Percentiles rank a stretch among this genome's conserved stretches.
These are phyloP conservation scores for Syzygium jambos DNA, from an alignment of 345 rosid species.

Conservation along the genomic window DNA sequence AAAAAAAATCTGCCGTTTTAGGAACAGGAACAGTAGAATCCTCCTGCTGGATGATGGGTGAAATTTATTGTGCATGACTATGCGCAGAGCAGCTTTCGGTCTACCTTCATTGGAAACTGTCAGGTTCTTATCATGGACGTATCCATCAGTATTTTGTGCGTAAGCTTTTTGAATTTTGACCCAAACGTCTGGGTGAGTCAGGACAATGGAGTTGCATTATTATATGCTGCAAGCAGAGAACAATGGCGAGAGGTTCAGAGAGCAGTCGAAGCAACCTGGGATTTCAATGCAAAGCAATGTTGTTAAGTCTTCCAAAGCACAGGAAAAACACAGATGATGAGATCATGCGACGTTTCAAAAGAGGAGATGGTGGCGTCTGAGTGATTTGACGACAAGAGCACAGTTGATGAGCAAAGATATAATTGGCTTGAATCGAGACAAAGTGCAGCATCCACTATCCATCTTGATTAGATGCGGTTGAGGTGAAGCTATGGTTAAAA, in stretches of 20 bases:
- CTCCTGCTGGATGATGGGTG: neutral
- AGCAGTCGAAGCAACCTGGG: neutral
- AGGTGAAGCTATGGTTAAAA: neutral
- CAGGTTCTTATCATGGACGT: neutral
- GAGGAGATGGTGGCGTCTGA: neutral
- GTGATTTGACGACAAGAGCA: neutral
- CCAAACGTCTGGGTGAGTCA: neutral
- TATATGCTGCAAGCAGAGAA: neutral
- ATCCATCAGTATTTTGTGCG: neutral
- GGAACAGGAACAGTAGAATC: neutral
- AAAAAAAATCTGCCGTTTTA: neutral
- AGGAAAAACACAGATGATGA: neutral
- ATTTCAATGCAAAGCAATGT: neutral
- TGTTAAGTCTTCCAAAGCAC: neutral
- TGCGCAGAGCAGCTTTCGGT: neutral
- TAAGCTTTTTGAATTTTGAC: neutral
- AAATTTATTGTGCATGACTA: neutral
- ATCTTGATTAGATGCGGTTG: neutral
- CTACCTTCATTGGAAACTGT: neutral
- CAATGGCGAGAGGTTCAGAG: neutral
- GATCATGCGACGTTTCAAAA: neutral
- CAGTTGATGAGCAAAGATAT: neutral
- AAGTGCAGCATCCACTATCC: neutral
- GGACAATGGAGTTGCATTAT: neutral
- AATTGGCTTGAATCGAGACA: neutral